Conservation (phyloP, 768 basidiomycete species). For the Bullera alba region DNA sequence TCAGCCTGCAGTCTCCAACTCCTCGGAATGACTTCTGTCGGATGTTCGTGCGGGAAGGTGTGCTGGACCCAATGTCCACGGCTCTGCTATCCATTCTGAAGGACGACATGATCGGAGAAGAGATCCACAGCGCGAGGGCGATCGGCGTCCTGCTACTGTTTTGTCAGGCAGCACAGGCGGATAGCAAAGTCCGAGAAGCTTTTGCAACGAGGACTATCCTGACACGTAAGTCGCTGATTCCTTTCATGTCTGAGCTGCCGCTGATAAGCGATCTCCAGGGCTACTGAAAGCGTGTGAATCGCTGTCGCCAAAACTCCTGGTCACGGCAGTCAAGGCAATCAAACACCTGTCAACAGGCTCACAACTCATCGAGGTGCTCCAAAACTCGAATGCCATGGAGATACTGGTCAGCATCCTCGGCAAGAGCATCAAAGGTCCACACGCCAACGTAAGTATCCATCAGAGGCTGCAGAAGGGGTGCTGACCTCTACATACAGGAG, state of each 20-base stretch:
- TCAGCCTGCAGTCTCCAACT: conserved; percentile 66
- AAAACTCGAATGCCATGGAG: conserved; percentile 92
- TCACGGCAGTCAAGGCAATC: conserved; percentile 84
- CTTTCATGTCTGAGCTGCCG: background rate
- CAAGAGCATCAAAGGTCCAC: conserved; percentile 67
- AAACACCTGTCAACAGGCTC: conserved; percentile 95
- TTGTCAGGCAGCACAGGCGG: conserved; percentile 92
- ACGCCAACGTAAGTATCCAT: conserved; percentile 61
- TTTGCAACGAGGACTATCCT: conserved; percentile 83
- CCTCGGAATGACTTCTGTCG: conserved; percentile 98
- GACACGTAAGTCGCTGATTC: conserved; percentile 66
- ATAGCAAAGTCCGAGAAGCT: conserved; percentile 85
- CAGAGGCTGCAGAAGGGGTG: background rate
- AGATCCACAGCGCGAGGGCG: conserved; percentile 75
- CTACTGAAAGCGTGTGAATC: conserved; percentile 78
- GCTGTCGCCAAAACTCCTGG: conserved; percentile 79
- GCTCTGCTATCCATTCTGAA: conserved; percentile 80
- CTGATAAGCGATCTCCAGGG: conserved; percentile 51
- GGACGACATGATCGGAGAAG: conserved; percentile 64
- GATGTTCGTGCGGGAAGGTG: conserved; percentile 93
- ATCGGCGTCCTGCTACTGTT: conserved; percentile 86
- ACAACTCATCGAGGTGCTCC: conserved; percentile 79
- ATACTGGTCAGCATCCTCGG: conserved; percentile 78
- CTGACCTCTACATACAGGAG: conserved; percentile 56
- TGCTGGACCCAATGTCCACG: conserved; percentile 83